A percentile compares a stretch with the other conserved stretches of the same genome.
These are phyloP conservation scores for Acacia crassicarpa DNA, from an alignment of 306 rosid species.

Conservation along the genomic window DNA sequence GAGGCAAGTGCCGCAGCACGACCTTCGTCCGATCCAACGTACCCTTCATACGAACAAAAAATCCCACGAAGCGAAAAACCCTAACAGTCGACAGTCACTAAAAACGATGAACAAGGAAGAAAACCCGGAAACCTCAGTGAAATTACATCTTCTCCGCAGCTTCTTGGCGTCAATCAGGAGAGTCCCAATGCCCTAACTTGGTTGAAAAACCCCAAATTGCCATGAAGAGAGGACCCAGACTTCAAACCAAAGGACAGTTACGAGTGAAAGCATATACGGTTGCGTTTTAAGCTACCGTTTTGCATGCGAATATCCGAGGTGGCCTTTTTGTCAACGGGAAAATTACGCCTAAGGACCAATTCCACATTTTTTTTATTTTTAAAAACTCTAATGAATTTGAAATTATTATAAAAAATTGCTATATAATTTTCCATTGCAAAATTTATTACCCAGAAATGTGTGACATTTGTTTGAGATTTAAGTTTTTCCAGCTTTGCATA, in stretches of 20 bases:
- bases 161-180: constrained; percentile 19
- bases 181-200: constrained; percentile 44
- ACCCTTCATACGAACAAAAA: constrained; percentile 39
- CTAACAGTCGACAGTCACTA: constrained; percentile 16
- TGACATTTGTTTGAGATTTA: too few species aligned
- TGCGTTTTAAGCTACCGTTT: constrained; percentile 17
- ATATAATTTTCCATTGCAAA: too few species aligned
- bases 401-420: too few species aligned
- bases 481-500: too few species aligned
- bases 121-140: constrained; percentile 8
- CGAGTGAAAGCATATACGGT: constrained; percentile 23
- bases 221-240: constrained; percentile 17
- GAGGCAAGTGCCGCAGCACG: constrained; percentile 81
- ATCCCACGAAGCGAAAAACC: constrained; percentile 34
- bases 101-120: not conserved
- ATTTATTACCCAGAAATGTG: too few species aligned
- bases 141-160: constrained; percentile 48
- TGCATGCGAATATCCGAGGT: not conserved
- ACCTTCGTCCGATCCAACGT: constrained; percentile 74
- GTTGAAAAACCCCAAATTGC: constrained; percentile 38
- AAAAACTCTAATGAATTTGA: too few species aligned
- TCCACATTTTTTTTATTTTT: too few species aligned
- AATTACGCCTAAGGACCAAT: too few species aligned
- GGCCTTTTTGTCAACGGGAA: not conserved
- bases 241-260: not conserved